These are phyloP conservation scores for Leavenworthia alabamica DNA, from an alignment of 345 rosid species.

Conservation along the genomic window DNA sequence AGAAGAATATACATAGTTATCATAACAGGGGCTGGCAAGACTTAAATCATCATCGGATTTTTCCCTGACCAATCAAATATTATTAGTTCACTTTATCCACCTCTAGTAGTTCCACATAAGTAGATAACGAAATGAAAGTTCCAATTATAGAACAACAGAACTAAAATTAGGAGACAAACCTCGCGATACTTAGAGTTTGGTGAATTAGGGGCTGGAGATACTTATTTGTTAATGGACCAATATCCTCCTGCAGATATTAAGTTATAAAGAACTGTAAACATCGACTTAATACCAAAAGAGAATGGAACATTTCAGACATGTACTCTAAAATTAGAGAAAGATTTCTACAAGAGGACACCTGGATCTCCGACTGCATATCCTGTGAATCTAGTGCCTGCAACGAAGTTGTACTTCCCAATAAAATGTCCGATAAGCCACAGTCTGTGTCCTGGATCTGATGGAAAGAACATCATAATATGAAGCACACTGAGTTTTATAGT, in stretches of 20 bases:
- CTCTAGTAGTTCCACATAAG: constrained; percentile 6
- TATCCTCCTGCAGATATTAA: constrained; percentile 48
- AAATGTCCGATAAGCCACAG: constrained; percentile 46
- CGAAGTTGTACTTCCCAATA: constrained; percentile 49
- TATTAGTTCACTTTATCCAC: constrained; percentile 15
- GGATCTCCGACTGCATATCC: constrained; percentile 44
- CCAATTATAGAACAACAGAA: neutral
- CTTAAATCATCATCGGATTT: constrained; percentile 75
- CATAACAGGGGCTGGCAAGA: constrained; percentile 44
- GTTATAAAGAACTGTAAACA: constrained; percentile 21
- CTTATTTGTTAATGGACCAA: constrained; percentile 34
- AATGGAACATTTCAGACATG: neutral
- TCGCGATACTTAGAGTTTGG: constrained; percentile 33
- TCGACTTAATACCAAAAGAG: neutral
- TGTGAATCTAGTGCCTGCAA: constrained; percentile 42
- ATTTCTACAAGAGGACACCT: constrained; percentile 20
- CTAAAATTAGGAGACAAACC: constrained; percentile 34
- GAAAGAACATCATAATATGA: constrained; percentile 12
- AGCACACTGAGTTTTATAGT: constrained; percentile 3
- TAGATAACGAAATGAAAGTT: neutral
- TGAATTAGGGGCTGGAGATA: constrained; percentile 32
- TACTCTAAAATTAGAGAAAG: constrained; percentile 1
- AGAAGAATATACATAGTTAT: constrained; percentile 36
- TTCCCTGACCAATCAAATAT: constrained; percentile 37
- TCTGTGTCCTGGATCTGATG: constrained; percentile 81